Evolutionary conservation across 164 flowering plant genomes (phyloP).

Genomic region (Vitis cinerea): DNA sequence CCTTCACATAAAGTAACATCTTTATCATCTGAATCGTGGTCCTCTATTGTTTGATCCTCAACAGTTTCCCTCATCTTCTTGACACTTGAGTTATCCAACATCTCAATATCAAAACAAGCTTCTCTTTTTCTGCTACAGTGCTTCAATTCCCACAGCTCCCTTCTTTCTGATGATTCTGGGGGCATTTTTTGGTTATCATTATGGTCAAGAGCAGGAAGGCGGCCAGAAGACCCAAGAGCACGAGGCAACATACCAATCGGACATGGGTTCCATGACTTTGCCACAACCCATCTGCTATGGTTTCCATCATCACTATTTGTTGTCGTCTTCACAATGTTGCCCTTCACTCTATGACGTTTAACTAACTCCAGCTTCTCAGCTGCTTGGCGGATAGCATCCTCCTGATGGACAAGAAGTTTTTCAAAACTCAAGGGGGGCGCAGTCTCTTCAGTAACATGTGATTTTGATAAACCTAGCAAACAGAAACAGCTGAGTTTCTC

Average conservation of each 20-base stretch:
- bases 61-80: conserved; percentile 40
- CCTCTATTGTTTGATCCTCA: conserved; percentile 18
- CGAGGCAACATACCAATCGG: conserved; percentile 85
- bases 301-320: conserved; percentile 12
- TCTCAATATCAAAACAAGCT: conserved; percentile 32
- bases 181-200: neutral
- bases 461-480: conserved; percentile 12
- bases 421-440: conserved; percentile 10
- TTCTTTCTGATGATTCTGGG: conserved; percentile 8
- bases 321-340: conserved; percentile 4
- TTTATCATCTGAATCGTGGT: conserved; percentile 3
- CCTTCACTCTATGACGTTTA: conserved; percentile 26
- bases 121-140: conserved; percentile 38
- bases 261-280: conserved; percentile 76
- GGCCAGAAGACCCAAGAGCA: conserved; percentile 46
- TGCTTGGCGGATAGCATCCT: conserved; percentile 45
- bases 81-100: conserved; percentile 18
- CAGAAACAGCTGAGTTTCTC: conserved; percentile 53
- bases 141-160: conserved; percentile 19
- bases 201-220: conserved; percentile 47
- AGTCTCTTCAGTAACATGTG: conserved; percentile 14
- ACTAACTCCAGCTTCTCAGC: conserved; percentile 49
- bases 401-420: conserved; percentile 29
- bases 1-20: conserved; percentile 12
- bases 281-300: conserved; percentile 51